Conservation (phyloP, 495 filamentous ascomycete species). For the Xylaria flabelliformis region DNA sequence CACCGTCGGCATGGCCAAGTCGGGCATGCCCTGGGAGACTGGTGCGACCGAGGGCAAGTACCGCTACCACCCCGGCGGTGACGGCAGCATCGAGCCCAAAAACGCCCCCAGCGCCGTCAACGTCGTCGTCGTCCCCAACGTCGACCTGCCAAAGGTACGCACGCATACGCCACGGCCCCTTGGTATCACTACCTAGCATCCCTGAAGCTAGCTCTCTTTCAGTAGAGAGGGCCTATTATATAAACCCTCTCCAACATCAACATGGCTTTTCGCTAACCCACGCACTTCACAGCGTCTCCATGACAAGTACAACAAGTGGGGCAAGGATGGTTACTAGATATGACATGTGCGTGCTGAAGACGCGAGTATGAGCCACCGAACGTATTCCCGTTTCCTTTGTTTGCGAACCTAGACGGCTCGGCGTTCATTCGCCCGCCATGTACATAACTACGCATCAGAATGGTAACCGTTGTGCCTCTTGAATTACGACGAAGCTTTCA, state of each 20-base stretch:
- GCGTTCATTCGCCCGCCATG: slow-evolving; percentile 16
- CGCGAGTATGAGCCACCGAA: slow-evolving; percentile 9
- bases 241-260: background rate
- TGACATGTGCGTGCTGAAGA: slow-evolving; percentile 14
- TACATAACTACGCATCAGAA: slow-evolving; percentile 26
- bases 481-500: slow-evolving; percentile 5
- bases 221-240: background rate
- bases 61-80: slow-evolving; percentile 89
- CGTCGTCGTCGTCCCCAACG: slow-evolving; percentile 89
- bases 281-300: slow-evolving; percentile 71
- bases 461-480: slow-evolving; percentile 10
- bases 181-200: background rate
- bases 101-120: slow-evolving; percentile 95
- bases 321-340: slow-evolving; percentile 69
- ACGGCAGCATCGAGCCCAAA: slow-evolving; percentile 73
- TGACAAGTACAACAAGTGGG: slow-evolving; percentile 98
- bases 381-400: slow-evolving; percentile 22
- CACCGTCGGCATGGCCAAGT: slow-evolving; percentile 71
- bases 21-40: slow-evolving; percentile 89
- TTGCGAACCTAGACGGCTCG: slow-evolving; percentile 19
- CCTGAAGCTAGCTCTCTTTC: background rate
- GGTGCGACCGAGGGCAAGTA: slow-evolving; percentile 74
- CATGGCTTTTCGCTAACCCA: slow-evolving; percentile 9
- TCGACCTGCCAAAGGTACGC: slow-evolving; percentile 89
- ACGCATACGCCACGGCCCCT: background rate